Evolutionary conservation across 2,329 filamentous ascomycete genomes (phyloP), one percentile per base, ranked within the genome.

Genomic region (Lachnellula cervina): DNA sequence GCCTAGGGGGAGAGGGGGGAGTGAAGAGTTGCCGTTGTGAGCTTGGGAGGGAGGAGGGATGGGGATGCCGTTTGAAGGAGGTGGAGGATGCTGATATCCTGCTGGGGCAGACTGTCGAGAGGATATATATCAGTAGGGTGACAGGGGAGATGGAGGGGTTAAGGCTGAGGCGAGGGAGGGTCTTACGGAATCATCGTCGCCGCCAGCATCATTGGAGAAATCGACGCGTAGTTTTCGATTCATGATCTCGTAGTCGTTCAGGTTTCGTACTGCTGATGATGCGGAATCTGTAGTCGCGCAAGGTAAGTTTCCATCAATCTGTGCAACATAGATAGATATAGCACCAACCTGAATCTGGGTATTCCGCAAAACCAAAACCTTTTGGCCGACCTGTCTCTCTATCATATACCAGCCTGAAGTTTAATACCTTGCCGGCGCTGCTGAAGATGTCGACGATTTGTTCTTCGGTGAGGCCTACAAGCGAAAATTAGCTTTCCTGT

Each of bases 341-440:
- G 9, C 17, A 49, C 62, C 42, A 80, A 82, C 96, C 93, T 57
- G 89, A 86, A 69, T 97, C 94, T 54, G 90, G 88, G 69, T 96
- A 99, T 71, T 97, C 93, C 68, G 92, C 89, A 67, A 97, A 99
- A 37, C 94, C 94, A 71, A 96, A 99, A 17, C 94, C 94, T 73
- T 97, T 97, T 0, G 94, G 92, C 55, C 90, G 86, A 43, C 93
- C 92, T 2, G 92, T 97, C 68, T 97, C 93, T 52, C 91, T 88
- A 75, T 97, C 95, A 73, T 96, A 95, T 62, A 97, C 93, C 49
- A 97, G 81, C 51, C 93, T 85, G 71, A 97, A 97, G 70, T 89
- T 93, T 57, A 95, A 80, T 1, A 97, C 93, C 62, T 92, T 89
- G 56, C 94, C 94, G 52, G 89, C 91, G 62, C 88, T 88, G 70